Evolutionary conservation across 148 eudicot species (phyloP), one percentile per base, ranked within the genome.

Genomic region (Camellia lanceoleosa): DNA sequence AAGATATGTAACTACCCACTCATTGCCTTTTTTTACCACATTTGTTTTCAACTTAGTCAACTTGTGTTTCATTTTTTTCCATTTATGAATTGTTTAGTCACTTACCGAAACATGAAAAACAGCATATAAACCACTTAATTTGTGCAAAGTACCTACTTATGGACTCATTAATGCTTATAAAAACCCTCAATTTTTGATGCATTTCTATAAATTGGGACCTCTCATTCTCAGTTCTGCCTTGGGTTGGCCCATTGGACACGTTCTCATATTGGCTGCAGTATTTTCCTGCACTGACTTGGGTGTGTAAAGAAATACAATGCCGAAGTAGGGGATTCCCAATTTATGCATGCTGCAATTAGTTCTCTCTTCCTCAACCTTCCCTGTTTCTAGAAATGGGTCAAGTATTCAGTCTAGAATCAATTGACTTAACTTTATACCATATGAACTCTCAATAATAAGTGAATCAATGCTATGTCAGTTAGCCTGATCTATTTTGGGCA

Each of bases 201-300:
- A 20, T 0, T 19, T 11, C 41, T 71, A 9, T 4, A 49, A 71
- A 71, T 71, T 7, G 38, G 15, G 2, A 2, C 11, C 38, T 71
- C 52, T 47, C 30, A 5, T 51, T 52, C 64, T 60, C 51, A 44
- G 43, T 52, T 14, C 60, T 71, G 60, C 42, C 18, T 71, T 20
- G 55, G n/a, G 60, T 12, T 71, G 14, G n/a, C 42, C 60, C 10
- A 18, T 71, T 30, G 18, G 74, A 52, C 41, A 71, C 42, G 12
- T 38, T 41, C 69, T 46, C 54, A 16, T 16, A 44, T 14, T 44
- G 23, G 55, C 55, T 5, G 73, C n/a, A 13, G 54, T 15, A 18
- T 70, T 70, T 70, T 47, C 23, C 73, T 16, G 9, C 73, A 44
- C 47, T 69, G 52, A 43, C 72, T 68, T 68, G 72, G 20, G 8